Percentiles rank a stretch among this genome's conserved stretches.
Evolutionary conservation across 2,329 filamentous ascomycete genomes (phyloP).

Genomic region (Aspergillus texensis): DNA sequence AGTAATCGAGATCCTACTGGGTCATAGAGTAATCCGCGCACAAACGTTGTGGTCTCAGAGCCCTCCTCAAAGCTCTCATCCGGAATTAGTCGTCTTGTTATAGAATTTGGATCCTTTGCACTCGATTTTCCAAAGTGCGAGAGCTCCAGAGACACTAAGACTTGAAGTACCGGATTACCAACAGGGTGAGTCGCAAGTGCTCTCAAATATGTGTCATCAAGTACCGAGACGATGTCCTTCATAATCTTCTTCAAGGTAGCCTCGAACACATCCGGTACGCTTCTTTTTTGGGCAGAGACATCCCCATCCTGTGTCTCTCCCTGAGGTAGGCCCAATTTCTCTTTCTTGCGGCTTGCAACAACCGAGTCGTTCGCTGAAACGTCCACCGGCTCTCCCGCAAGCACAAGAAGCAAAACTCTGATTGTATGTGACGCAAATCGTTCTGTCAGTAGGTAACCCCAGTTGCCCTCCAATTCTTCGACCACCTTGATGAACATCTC

Average conservation of each 20-base stretch:
- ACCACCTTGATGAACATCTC: conserved; percentile 80
- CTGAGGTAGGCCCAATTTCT: conserved; percentile 68
- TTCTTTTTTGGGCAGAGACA: conserved; percentile 48
- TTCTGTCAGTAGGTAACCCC: conserved; percentile 84
- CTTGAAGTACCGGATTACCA: conserved; percentile 89
- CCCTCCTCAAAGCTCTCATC: conserved; percentile 75
- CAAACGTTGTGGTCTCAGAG: conserved; percentile 74
- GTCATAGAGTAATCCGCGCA: conserved; percentile 87
- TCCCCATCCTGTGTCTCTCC: conserved; percentile 55
- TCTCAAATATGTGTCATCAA: conserved; percentile 79
- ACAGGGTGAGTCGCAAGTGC: conserved; percentile 85
- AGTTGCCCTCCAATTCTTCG: conserved; percentile 82
- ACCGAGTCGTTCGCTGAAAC: conserved; percentile 69
- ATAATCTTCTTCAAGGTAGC: conserved; percentile 81
- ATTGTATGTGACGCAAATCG: conserved; percentile 88
- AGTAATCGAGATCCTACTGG: conserved; percentile 85
- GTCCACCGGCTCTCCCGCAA: conserved; percentile 80
- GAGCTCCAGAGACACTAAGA: conserved; percentile 85
- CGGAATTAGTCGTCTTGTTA: conserved; percentile 77
- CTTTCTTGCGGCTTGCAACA: conserved; percentile 91
- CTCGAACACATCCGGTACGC: conserved; percentile 78
- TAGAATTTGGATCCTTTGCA: conserved; percentile 65
- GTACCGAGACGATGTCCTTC: conserved; percentile 69
- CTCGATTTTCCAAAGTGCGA: conserved; percentile 69
- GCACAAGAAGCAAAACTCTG: conserved; percentile 79